Evolutionary conservation across 1,284 basidiomycete species (phyloP).

Genomic region (Hortiboletus rubellus): DNA sequence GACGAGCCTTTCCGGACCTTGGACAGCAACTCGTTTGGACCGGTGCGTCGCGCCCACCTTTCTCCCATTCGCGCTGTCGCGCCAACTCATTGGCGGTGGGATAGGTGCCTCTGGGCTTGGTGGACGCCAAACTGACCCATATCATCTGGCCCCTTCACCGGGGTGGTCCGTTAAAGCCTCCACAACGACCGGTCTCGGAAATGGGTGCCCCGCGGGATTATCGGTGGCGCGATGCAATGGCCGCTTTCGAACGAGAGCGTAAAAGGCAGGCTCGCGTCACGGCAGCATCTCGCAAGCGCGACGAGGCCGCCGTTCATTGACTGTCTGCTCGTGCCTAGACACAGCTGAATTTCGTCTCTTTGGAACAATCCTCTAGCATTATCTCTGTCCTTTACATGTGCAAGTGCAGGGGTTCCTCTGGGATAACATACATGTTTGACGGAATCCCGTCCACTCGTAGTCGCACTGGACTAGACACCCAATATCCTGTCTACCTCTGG

Average conservation of each 20-base stretch:
- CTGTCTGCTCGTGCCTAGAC: background rate
- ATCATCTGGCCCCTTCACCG: constrained; percentile 65
- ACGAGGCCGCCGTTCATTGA: constrained; percentile 5
- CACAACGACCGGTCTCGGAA: constrained; percentile 21
- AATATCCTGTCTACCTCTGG: constrained; percentile 55
- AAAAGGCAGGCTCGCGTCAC: constrained; percentile 47
- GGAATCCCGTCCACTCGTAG: constrained; percentile 1
- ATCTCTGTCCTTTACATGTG: background rate
- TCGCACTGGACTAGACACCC: constrained; percentile 32
- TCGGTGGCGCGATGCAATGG: constrained; percentile 46
- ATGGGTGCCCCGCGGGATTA: constrained; percentile 34
- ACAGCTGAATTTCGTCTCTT: background rate
- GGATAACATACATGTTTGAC: background rate
- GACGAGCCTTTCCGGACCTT: constrained; percentile 45
- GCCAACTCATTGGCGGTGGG: background rate
- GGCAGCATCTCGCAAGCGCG: background rate
- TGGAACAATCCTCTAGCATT: background rate
- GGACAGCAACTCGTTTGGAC: constrained; percentile 74
- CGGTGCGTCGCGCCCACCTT: constrained; percentile 43
- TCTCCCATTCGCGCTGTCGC: background rate
- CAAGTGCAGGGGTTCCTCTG: background rate
- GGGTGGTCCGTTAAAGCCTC: constrained; percentile 43
- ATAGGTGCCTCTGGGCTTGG: constrained; percentile 60
- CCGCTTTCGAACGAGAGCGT: constrained; percentile 46
- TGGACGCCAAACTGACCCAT: constrained; percentile 60